A percentile compares a stretch with the other conserved stretches of the same genome.
phyloP scores from a whole-genome alignment of 2,329 filamentous ascomycete genomes.

The Massarina eburnea region DNA sequence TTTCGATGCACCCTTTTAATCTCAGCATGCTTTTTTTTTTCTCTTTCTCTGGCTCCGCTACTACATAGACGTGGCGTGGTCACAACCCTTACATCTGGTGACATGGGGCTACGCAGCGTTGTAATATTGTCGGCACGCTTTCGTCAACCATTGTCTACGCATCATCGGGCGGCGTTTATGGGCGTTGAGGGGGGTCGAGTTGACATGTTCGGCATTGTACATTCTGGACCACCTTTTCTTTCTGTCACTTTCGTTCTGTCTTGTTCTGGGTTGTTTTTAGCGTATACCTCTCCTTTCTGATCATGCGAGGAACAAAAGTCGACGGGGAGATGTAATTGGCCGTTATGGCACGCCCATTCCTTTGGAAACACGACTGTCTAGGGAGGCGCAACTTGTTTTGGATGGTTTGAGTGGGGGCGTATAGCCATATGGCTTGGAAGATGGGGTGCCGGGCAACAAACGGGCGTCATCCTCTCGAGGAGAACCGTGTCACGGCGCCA shows the following conservation, averaged over 20 bases:
- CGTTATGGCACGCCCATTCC: constrained; percentile 10
- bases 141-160: constrained; percentile 15
- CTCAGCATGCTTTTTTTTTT: constrained; percentile 16
- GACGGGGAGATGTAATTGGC: constrained; percentile 29
- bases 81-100: constrained; percentile 12
- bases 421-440: not conserved
- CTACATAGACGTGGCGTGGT: constrained; percentile 23
- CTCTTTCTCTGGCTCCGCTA: constrained; percentile 18
- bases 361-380: constrained; percentile 4
- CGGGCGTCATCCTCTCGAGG: not conserved
- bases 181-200: constrained; percentile 22
- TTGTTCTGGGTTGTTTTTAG: constrained; percentile 6
- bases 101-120: constrained; percentile 29
- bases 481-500: constrained; percentile 2
- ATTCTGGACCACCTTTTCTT: constrained; percentile 11
- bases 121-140: constrained; percentile 13
- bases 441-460: not conserved
- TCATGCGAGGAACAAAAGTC: constrained; percentile 19
- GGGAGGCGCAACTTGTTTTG: constrained; percentile 6
- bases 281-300: constrained; percentile 12
- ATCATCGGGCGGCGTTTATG: constrained; percentile 39
- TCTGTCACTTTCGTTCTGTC: constrained; percentile 9
- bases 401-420: constrained; percentile 5
- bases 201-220: constrained; percentile 15
- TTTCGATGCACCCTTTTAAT: constrained; percentile 31